Percentiles rank a stretch among this genome's conserved stretches.
phyloP scores from a whole-genome alignment of 441 rosid species.

The Populus hybrid region DNA sequence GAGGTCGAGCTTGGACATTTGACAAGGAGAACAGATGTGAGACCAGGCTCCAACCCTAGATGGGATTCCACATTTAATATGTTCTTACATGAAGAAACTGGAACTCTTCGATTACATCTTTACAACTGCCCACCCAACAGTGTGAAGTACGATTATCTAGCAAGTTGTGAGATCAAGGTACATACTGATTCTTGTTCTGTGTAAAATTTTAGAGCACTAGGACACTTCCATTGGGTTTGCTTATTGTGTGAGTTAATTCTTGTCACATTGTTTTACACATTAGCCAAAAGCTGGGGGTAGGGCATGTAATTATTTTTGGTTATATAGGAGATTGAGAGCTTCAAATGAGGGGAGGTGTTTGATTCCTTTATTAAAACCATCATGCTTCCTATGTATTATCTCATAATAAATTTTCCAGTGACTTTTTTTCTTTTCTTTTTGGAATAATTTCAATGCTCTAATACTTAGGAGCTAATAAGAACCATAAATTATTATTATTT shows the following conservation, averaged over 20 bases:
- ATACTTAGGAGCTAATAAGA: too few relatives aligned
- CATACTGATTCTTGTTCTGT: conserved; percentile 5
- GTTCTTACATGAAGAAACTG: conserved; percentile 79
- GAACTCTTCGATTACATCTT: conserved; percentile 66
- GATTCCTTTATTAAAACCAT: too few relatives aligned
- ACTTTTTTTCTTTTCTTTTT: too few relatives aligned
- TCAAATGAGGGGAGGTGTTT: too few relatives aligned
- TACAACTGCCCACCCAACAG: conserved; percentile 57
- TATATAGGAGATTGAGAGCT: background rate
- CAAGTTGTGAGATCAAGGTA: conserved; percentile 94
- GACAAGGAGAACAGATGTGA: conserved; percentile 65
- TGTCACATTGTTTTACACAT: background rate
- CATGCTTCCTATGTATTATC: too few relatives aligned
- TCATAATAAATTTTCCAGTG: too few relatives aligned
- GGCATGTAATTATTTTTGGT: background rate
- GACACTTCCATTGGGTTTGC: background rate
- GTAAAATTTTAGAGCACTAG: background rate
- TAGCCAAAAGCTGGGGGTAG: background rate
- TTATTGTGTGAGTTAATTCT: background rate
- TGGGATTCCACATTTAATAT: conserved; percentile 88
- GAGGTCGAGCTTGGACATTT: conserved; percentile 87
- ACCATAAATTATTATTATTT: too few relatives aligned
- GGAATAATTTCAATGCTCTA: too few relatives aligned
- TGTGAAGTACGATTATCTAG: conserved; percentile 63
- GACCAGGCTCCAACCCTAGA: conserved; percentile 60